Percentiles rank a stretch among this genome's conserved stretches.
Evolutionary conservation across 2,329 filamentous ascomycete genomes (phyloP).

Genomic region (Cyphellophora attinorum): DNA sequence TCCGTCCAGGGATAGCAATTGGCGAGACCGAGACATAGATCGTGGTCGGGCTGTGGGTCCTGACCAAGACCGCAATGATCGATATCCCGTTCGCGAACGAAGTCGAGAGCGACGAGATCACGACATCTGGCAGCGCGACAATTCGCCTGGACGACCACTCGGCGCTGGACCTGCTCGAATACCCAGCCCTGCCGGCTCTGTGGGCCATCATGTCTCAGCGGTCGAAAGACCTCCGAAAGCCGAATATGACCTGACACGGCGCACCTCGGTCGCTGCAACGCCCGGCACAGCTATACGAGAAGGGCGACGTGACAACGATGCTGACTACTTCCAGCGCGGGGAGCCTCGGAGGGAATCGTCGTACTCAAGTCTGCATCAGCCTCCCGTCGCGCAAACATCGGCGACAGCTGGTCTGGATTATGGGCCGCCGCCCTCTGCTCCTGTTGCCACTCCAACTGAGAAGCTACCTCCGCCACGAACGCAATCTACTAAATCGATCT

Average conservation of each 20-base stretch:
- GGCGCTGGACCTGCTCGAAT: slow-evolving; percentile 6
- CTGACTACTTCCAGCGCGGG: slow-evolving; percentile 15
- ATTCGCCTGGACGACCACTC: slow-evolving; percentile 22
- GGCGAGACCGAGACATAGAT: slow-evolving; percentile 33
- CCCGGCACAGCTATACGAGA: slow-evolving; percentile 9
- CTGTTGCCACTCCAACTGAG: slow-evolving; percentile 11
- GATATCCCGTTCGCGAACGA: slow-evolving; percentile 23
- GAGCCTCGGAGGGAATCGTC: slow-evolving; percentile 1
- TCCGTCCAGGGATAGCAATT: slow-evolving; percentile 30
- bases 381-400: slow-evolving; percentile 9
- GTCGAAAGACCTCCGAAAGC: slow-evolving; percentile 8
- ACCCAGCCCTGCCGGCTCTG: slow-evolving; percentile 8
- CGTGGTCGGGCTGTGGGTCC: slow-evolving; percentile 25
- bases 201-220: slow-evolving; percentile 6
- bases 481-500: slow-evolving; percentile 7
- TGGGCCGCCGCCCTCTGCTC: slow-evolving; percentile 17
- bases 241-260: slow-evolving; percentile 11
- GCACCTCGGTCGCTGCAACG: slow-evolving; percentile 9
- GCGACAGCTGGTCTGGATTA: slow-evolving; percentile 16
- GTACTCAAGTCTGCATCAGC: slow-evolving; percentile 1
- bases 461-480: slow-evolving; percentile 6
- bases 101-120: slow-evolving; percentile 26
- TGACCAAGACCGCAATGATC: slow-evolving; percentile 20
- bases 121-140: slow-evolving; percentile 29
- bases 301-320: slow-evolving; percentile 15